phyloP scores from a whole-genome alignment of 2,329 filamentous ascomycete genomes.

The Coleophoma cylindrospora region DNA sequence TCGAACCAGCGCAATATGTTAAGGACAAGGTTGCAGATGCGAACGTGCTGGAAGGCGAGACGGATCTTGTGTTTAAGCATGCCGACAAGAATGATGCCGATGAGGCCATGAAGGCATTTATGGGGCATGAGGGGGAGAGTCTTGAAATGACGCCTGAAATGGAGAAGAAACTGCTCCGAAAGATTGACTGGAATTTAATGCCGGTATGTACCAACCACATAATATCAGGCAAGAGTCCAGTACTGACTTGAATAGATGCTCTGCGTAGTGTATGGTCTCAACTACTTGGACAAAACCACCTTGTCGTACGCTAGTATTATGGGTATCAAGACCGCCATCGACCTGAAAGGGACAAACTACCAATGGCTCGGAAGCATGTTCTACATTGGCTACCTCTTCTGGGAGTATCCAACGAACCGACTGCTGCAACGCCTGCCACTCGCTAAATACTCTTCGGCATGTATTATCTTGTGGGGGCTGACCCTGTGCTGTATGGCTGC shows the following conservation, averaged over 20 bases:
- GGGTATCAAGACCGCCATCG: constrained; percentile 38
- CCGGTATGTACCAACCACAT: constrained; percentile 23
- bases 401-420: constrained; percentile 26
- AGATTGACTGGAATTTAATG: constrained; percentile 42
- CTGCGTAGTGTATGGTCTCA: constrained; percentile 52
- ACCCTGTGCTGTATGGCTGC: constrained; percentile 59
- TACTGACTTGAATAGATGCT: constrained; percentile 32
- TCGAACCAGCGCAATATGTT: background rate
- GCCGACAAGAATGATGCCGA: constrained; percentile 35
- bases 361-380: constrained; percentile 44
- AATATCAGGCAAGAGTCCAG: background rate
- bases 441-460: constrained; percentile 58
- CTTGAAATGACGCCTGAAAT: constrained; percentile 33
- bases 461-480: constrained; percentile 56
- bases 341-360: constrained; percentile 36
- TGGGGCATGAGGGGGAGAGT: constrained; percentile 29
- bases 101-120: constrained; percentile 36
- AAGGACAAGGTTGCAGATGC: background rate
- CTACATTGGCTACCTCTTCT: constrained; percentile 33
- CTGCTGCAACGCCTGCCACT: constrained; percentile 49
- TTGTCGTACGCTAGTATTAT: constrained; percentile 44
- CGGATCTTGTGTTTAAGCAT: constrained; percentile 25
- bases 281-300: constrained; percentile 46
- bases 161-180: constrained; percentile 34
- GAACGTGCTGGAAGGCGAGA: constrained; percentile 8